Conservation (phyloP, 495 filamentous ascomycete genomes). For the Friedmanniomyces simplex region DNA sequence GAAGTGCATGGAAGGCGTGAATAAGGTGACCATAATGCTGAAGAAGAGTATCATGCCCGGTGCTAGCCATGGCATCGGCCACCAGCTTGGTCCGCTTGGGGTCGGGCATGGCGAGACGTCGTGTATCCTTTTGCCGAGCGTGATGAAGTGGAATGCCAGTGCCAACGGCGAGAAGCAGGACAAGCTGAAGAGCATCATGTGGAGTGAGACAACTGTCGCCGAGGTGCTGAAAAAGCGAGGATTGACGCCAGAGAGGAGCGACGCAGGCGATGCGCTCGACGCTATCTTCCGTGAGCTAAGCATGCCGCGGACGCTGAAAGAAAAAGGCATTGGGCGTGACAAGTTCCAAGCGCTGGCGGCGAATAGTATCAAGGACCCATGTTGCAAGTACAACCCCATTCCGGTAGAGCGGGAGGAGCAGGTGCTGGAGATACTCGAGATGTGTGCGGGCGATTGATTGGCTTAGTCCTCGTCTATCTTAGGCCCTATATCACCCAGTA, state of each 20-base stretch:
- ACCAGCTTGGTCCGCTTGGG: slow-evolving; percentile 55
- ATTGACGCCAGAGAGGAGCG: slow-evolving; percentile 27
- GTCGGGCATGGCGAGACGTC: slow-evolving; percentile 58
- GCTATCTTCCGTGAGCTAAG: slow-evolving; percentile 45
- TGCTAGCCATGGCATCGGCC: slow-evolving; percentile 56
- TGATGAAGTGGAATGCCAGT: slow-evolving; percentile 50
- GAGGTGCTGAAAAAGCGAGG: slow-evolving; percentile 34
- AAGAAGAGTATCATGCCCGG: slow-evolving; percentile 42
- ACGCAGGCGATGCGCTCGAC: slow-evolving; percentile 48
- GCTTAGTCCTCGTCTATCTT: slow-evolving; percentile 3
- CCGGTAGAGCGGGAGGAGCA: slow-evolving; percentile 41
- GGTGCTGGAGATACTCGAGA: slow-evolving; percentile 47
- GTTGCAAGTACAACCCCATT: slow-evolving; percentile 42
- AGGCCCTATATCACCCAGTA: not conserved
- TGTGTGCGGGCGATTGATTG: not conserved
- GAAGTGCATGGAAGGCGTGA: slow-evolving; percentile 45
- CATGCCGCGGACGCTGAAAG: slow-evolving; percentile 45
- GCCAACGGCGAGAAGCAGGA: slow-evolving; percentile 45
- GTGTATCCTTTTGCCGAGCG: slow-evolving; percentile 52
- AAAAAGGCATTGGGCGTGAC: slow-evolving; percentile 45
- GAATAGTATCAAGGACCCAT: slow-evolving; percentile 43
- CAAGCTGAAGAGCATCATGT: slow-evolving; percentile 39
- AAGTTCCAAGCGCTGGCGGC: slow-evolving; percentile 42
- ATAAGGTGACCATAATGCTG: slow-evolving; percentile 39
- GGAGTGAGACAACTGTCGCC: slow-evolving; percentile 36